Base-by-base conservation (phyloP, 805 yeast genomes). In the Millerozyma miso region DNA sequence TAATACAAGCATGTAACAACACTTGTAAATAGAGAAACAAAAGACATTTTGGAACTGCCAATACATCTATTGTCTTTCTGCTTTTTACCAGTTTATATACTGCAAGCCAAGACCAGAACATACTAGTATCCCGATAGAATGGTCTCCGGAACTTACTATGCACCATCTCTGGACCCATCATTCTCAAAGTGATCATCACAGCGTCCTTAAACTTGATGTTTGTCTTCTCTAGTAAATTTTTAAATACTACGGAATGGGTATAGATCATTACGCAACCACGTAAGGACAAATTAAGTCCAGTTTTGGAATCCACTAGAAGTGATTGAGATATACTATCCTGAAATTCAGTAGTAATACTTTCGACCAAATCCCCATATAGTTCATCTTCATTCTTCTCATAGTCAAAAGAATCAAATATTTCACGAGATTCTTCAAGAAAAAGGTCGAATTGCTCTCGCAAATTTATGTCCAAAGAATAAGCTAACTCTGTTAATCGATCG, bases 401-500 rank as follows among this genome's bases (percentile, higher is more conserved):
- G 38, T 61, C 58, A 10, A 63, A 45, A 10, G 55, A 40, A 8
- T 58, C 53, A 39, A 84, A 78, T 2, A 83, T 54, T 2, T 57
- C 52, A 34, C 58, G 60, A 1, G 81, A 60, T 29, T 69, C 68
- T 3, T 56, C 51, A 6, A 63, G 34, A 71, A 54, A 53, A 53
- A 63, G 50, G 2, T 51, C 46, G 35, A 83, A 72, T 17, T 62
- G 60, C 1, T 54, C 52, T n/a, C 62, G 63, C 10, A 81, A 63
- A 40, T 83, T 79, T 40, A 88, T 55, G 60, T 90, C 98, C 60
- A 76, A 77, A 3, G 93, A 79, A 26, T 70, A 54, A 0, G 85
- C 74, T 45, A 88, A 65, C 41, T 58, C 66, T 33, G 49, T 49
- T 19, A 44, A 56, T 43, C 65, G 60, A 37, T 47, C 66, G 44